A percentile compares a stretch with the other conserved stretches of the same genome.
phyloP scores from a whole-genome alignment of 2,329 filamentous ascomycete species.

The Leptographium radiaticola region DNA sequence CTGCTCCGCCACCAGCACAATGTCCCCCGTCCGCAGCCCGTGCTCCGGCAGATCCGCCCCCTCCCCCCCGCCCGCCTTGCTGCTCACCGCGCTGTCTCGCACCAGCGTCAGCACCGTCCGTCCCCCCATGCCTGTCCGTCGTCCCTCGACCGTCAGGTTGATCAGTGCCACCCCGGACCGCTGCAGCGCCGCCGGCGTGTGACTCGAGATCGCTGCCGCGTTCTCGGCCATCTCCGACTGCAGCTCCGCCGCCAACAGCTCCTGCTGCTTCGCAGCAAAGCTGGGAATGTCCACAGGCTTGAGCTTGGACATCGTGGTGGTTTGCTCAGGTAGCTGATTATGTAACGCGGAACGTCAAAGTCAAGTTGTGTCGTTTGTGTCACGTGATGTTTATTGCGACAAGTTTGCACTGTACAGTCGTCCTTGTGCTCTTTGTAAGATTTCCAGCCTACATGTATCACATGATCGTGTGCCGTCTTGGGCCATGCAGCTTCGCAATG shows the following conservation, averaged over 20 bases:
- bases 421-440: too few species aligned
- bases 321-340: neutral
- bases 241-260: constrained; percentile 58
- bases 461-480: too few species aligned
- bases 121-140: constrained; percentile 84
- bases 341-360: too few species aligned
- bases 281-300: constrained; percentile 44
- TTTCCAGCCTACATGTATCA: too few species aligned
- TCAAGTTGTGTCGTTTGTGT: too few species aligned
- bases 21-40: constrained; percentile 63
- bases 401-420: too few species aligned
- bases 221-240: constrained; percentile 61
- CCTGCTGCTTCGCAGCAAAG: constrained; percentile 60
- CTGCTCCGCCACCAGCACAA: constrained; percentile 65
- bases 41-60: constrained; percentile 52
- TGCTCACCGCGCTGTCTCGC: constrained; percentile 41
- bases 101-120: constrained; percentile 74
- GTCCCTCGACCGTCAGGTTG: constrained; percentile 60
- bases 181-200: constrained; percentile 56
- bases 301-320: neutral
- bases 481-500: too few species aligned
- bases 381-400: too few species aligned
- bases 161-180: constrained; percentile 67
- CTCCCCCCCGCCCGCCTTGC: neutral
- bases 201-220: constrained; percentile 49